These are phyloP conservation scores for Apiospora arundinis DNA, from an alignment of 2,329 filamentous ascomycete genomes.

Conservation along the genomic window DNA sequence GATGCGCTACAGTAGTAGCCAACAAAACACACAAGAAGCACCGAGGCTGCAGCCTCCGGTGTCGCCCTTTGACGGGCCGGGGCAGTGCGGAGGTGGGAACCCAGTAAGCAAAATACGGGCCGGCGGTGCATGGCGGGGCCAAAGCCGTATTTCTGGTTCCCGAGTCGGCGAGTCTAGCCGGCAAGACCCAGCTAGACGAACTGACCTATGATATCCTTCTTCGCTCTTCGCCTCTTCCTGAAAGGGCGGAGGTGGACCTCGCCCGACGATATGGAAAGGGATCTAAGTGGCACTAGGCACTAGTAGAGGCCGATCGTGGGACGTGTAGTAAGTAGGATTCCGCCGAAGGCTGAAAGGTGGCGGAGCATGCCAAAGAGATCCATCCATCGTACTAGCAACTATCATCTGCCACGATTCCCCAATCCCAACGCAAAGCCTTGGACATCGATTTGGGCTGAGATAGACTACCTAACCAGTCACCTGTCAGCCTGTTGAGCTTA, in stretches of 20 bases:
- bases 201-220: neutral
- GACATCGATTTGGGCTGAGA: neutral
- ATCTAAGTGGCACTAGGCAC: neutral
- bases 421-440: neutral
- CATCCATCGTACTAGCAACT: neutral
- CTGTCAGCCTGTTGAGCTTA: neutral
- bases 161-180: neutral
- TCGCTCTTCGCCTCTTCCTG: conserved; percentile 5
- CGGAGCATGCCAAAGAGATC: neutral
- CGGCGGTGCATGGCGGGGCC: neutral
- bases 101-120: conserved; percentile 2
- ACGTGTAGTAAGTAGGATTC: neutral
- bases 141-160: neutral
- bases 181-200: neutral
- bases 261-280: neutral
- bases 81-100: conserved; percentile 4
- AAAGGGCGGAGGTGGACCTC: conserved; percentile 9
- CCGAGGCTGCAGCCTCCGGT: neutral
- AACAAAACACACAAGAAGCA: neutral
- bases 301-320: neutral
- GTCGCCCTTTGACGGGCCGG: neutral
- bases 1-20: neutral
- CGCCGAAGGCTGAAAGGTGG: neutral
- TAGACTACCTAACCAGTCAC: neutral
- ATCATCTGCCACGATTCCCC: conserved; percentile 1